Evolutionary conservation across 345 rosid species (phyloP), one percentile per base, ranked within the genome.

Genomic region (Corymbia maculata): DNA sequence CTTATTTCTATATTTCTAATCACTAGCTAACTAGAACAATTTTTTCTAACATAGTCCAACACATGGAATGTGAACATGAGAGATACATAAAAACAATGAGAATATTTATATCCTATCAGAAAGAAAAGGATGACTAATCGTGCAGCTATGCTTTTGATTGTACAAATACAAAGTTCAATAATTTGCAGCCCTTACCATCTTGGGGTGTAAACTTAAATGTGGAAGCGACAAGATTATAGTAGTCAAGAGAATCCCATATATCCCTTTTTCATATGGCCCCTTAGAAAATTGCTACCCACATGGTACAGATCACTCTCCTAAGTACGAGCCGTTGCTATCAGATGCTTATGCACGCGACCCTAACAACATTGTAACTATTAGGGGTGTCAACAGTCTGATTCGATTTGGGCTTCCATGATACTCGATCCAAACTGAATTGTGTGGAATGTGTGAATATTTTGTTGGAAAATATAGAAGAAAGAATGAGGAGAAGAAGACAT

Each of bases 191-290:
- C 44, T 68, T 36, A 70, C 22, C 26, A 52, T 30, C 49, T 11
- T 30, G 5, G 42, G 79, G 89, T 22, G 49, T 22, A 30, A 64
- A 68, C 57, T 51, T 87, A 52, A 88, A 88, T 6, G 91, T 85
- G 47, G 47, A 36, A 4, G 90, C 87, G 85, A 93, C 93, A 28
- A 89, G 85, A 85, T 90, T 6, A 94, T 91, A 19, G 95, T 97
- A 17, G 95, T 75, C 11, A 70, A 57, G 4, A 97, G 97, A 52
- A 94, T 93, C 42, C 97, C 96, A 91, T 90, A 90, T 88, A 92
- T 94, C 26, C 95, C 97, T 85, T 87, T 95, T 16, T 88, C 87
- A 90, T 93, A 90, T 88, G 95, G 49, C 26, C 97, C 97, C 66
- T 87, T 92, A 0, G 92, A 59, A n/a, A n/a, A n/a, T n/a, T n/a